These are phyloP conservation scores for Gossypium raimondii DNA, from an alignment of 345 rosid species.

Conservation along the genomic window DNA sequence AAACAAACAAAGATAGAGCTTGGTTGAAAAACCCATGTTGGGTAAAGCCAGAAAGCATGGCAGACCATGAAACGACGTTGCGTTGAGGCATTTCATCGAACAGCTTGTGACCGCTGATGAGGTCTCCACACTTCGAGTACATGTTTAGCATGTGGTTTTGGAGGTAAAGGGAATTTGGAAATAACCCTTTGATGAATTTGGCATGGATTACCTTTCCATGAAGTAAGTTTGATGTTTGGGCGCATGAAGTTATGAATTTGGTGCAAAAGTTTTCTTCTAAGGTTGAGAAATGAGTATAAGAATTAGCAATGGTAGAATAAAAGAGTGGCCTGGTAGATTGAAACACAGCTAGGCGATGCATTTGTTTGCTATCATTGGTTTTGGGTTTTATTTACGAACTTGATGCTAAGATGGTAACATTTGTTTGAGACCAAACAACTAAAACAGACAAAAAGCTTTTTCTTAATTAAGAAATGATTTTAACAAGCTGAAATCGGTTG, in stretches of 20 bases:
- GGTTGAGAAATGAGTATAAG: not conserved
- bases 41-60: conserved; percentile 39
- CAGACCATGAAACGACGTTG: conserved; percentile 50
- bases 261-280: conserved; percentile 19
- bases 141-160: conserved; percentile 40
- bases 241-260: conserved; percentile 28
- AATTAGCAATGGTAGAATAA: not conserved
- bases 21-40: conserved; percentile 27
- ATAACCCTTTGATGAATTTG: conserved; percentile 25
- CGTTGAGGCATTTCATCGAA: conserved; percentile 50
- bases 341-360: conserved; percentile 7
- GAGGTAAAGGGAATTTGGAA: conserved; percentile 31
- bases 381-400: not conserved
- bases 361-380: not conserved
- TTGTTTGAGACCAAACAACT: not conserved
- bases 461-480: too few relatives aligned
- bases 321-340: not conserved
- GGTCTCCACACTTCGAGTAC: conserved; percentile 34
- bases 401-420: not conserved
- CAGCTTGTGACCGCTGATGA: conserved; percentile 25
- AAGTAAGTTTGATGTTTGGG: conserved; percentile 23
- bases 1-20: conserved; percentile 33
- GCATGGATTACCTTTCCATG: conserved; percentile 41
- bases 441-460: not conserved
- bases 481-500: too few relatives aligned